A percentile compares a stretch with the other conserved stretches of the same genome.
Conservation (phyloP, 352 stramenopile species). For the Phytophthora litchii region DNA sequence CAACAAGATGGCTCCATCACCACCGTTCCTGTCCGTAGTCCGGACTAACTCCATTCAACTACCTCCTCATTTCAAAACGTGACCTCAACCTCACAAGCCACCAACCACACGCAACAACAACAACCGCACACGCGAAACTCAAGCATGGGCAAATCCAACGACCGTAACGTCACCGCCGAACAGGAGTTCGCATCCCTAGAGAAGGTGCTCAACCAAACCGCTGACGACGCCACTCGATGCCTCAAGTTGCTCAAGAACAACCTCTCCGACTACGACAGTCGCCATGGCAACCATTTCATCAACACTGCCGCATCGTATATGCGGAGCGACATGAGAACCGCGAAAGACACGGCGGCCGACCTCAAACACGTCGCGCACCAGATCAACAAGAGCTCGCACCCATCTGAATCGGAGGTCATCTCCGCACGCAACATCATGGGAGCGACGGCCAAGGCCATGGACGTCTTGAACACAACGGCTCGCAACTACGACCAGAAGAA, state of each 20-base stretch:
- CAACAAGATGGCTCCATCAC: not conserved
- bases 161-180: slow-evolving; percentile 11
- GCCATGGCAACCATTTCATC: slow-evolving; percentile 25
- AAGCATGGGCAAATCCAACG: slow-evolving; percentile 24
- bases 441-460: slow-evolving; percentile 23
- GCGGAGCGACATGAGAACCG: slow-evolving; percentile 21
- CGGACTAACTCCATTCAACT: not conserved
- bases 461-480: slow-evolving; percentile 19
- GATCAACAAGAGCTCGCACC: slow-evolving; percentile 18
- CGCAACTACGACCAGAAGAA: slow-evolving; percentile 31
- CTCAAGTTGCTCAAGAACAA: slow-evolving; percentile 31
- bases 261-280: slow-evolving; percentile 27
- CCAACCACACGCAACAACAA: not conserved
- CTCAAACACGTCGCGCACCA: slow-evolving; percentile 23
- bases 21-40: too few species aligned
- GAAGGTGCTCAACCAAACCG: slow-evolving; percentile 24
- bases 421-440: slow-evolving; percentile 21
- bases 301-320: slow-evolving; percentile 27
- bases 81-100: slow-evolving; percentile 14
- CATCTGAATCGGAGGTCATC: slow-evolving; percentile 14
- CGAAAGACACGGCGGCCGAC: slow-evolving; percentile 25
- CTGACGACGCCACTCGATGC: slow-evolving; percentile 20
- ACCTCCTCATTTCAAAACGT: slow-evolving; percentile 22
- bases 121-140: slow-evolving; percentile 4
- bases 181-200: slow-evolving; percentile 29